Evolutionary conservation across 2,329 filamentous ascomycete species (phyloP), one percentile per base, ranked within the genome.

Genomic region (Pseudogymnoascus sp.): DNA sequence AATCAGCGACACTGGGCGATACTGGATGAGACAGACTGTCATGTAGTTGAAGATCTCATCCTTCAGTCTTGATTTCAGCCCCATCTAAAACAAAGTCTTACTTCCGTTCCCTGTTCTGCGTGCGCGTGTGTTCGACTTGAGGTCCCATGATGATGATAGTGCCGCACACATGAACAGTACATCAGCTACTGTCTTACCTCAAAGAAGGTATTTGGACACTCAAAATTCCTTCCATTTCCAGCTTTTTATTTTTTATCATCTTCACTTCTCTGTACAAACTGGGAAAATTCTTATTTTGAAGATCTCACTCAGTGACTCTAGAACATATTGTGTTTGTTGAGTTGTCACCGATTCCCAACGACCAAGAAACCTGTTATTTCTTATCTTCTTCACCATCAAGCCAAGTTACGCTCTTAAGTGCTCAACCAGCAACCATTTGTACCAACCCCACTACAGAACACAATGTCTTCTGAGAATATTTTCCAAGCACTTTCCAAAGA

Each of bases 401-500:
- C 33, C 60, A 50, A 35, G 19, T 38, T 62, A 44, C 64, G 15
- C 28, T 66, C 38, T 50, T 62, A 10, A 26, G 62, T 40, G 64
- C 64, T 36, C 47, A 6, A n/a, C 23, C 63, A n/a, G 50, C 44
- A 13, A 53, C 64, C 28, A 33, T 15, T 13, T 13, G 11, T 19
- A 4, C 50, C 19, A 57, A 57, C 36, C 36, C 4, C 6, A 33
- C 36, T 23, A 57, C 47, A 15, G 64, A 53, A 13, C 33, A 31
- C 31, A 35, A 68, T 67, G 50, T 47, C 63, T 47, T 70, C 69
- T 3, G 38, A 63, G 3, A 68, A 87, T 68, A 84, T 88, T 62
- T 88, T 88, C 67, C 76, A 77, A 7, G 82, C 85, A 28, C 80
- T 88, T 61, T 79, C 78, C 17, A 83, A 79, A 1, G 77, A 75